Evolutionary conservation across 305 asterid genomes (phyloP).

Genomic region (Ilex paraguariensis): DNA sequence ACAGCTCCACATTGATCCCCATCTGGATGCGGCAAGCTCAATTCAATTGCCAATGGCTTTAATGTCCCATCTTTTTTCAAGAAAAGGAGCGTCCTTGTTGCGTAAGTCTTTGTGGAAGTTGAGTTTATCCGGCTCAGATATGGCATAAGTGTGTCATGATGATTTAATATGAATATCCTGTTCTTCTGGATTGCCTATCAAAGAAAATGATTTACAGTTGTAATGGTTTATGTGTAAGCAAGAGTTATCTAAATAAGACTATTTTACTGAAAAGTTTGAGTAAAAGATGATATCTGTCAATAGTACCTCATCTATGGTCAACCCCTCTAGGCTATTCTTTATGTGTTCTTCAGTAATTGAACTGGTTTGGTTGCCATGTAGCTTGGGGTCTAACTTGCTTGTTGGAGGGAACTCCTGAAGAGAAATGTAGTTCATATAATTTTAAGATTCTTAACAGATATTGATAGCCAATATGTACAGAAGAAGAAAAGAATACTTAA

Average conservation of each 20-base stretch:
- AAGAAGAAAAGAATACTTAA: background rate
- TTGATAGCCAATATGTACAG: too few relatives aligned
- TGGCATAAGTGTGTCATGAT: conserved; percentile 76
- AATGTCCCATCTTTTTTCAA: conserved; percentile 54
- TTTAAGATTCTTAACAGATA: too few relatives aligned
- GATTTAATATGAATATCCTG: conserved; percentile 62
- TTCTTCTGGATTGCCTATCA: conserved; percentile 55
- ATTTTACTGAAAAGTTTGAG: background rate
- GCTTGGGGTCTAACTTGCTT: conserved; percentile 57
- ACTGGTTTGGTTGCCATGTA: conserved; percentile 68
- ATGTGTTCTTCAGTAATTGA: conserved; percentile 52
- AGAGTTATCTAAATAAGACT: background rate
- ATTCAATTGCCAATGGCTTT: conserved; percentile 2
- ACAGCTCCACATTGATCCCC: background rate
- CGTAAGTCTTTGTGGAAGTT: conserved; percentile 55
- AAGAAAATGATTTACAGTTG: background rate
- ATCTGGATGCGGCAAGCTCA: conserved; percentile 1
- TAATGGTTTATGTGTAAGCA: background rate
- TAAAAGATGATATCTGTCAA: background rate
- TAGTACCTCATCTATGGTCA: conserved; percentile 52
- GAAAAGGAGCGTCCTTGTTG: conserved; percentile 73
- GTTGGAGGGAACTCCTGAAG: conserved; percentile 77
- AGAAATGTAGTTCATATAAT: background rate
- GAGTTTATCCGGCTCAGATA: conserved; percentile 61
- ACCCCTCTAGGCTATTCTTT: conserved; percentile 45